Conservation (phyloP, 1,139 yeast species). For the Pichia terricola region DNA sequence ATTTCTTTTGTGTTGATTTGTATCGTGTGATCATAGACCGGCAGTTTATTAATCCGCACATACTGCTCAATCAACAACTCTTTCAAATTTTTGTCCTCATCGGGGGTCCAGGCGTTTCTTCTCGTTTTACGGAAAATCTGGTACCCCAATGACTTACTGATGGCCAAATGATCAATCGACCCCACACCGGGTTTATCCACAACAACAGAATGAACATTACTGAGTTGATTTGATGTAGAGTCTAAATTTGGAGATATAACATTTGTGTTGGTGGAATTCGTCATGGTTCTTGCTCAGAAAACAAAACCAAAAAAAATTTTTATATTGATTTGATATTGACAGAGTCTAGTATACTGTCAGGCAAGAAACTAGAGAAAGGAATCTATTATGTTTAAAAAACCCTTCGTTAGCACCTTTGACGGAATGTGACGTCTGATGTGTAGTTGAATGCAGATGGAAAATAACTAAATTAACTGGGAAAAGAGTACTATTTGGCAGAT, state of each 20-base stretch:
- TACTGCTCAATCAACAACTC: conserved; percentile 27
- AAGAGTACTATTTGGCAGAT: too few relatives aligned
- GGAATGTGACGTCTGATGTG: too few relatives aligned
- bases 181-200: conserved; percentile 21
- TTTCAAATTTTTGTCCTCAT: conserved; percentile 47
- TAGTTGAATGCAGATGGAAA: too few relatives aligned
- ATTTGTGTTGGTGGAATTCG: neutral
- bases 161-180: conserved; percentile 53
- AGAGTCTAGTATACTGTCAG: too few relatives aligned
- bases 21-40: conserved; percentile 15
- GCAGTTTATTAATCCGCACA: conserved; percentile 9
- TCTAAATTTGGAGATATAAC: neutral
- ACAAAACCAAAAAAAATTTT: too few relatives aligned
- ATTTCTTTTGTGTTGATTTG: conserved; percentile 29
- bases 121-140: conserved; percentile 57
- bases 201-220: neutral
- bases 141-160: conserved; percentile 68
- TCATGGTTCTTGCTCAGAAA: too few relatives aligned
- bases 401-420: too few relatives aligned
- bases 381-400: too few relatives aligned
- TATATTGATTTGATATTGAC: too few relatives aligned
- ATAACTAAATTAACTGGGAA: too few relatives aligned
- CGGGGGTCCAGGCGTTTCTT: conserved; percentile 59
- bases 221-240: neutral
- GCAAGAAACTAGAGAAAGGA: too few relatives aligned